phyloP scores from a whole-genome alignment of 129 eudicot species.

The Flaveria robusta region DNA sequence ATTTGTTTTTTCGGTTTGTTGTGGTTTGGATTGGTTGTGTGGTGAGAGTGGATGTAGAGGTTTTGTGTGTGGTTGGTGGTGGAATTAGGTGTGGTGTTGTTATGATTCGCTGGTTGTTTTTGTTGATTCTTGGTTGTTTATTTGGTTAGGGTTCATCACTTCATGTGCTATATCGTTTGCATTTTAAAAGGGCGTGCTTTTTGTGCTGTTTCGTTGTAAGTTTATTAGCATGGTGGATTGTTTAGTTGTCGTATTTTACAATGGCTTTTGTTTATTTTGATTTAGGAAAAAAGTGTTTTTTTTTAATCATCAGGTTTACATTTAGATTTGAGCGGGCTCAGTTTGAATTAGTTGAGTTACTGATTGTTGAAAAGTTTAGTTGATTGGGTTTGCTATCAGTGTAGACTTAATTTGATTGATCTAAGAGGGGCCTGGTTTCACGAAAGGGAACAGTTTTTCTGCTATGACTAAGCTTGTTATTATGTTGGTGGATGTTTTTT shows the following conservation, averaged over 20 bases:
- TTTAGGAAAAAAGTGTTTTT: not conserved
- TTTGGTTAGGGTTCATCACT: conserved; percentile 6
- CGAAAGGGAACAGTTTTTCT: conserved; percentile 4
- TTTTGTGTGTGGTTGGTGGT: not conserved
- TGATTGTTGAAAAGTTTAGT: not conserved
- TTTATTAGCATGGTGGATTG: not conserved
- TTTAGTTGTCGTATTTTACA: not conserved
- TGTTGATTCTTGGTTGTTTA: not conserved
- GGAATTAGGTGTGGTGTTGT: not conserved
- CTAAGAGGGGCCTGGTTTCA: not conserved
- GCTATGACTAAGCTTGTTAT: conserved; percentile 1
- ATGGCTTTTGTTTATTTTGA: not conserved
- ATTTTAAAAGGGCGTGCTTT: conserved; percentile 1
- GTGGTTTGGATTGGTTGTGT: not conserved
- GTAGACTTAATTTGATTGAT: not conserved
- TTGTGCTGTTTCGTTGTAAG: not conserved
- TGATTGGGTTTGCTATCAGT: not conserved
- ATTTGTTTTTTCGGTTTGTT: not conserved
- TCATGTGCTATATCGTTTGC: not conserved
- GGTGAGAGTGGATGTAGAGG: not conserved
- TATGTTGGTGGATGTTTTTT: not conserved
- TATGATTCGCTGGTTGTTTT: not conserved
- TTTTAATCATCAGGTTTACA: not conserved
- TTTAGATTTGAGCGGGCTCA: not conserved
- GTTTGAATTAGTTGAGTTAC: conserved; percentile 8